phyloP scores from a whole-genome alignment of 2,329 filamentous ascomycete genomes.

The Intubia oerlemansii region DNA sequence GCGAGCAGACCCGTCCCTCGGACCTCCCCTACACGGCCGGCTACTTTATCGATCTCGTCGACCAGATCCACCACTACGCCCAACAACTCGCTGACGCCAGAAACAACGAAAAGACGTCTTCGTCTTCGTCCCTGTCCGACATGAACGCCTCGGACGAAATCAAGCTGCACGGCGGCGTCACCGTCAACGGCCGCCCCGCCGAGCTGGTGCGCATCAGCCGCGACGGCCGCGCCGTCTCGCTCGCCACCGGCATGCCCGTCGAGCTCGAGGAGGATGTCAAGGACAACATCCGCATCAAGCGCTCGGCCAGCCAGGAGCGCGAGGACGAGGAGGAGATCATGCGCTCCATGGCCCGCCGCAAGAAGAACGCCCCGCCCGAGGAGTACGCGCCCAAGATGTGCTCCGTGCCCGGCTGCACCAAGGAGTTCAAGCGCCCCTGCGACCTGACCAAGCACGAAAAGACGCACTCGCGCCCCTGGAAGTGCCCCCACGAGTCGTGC shows the following conservation, averaged over 20 bases:
- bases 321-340: slow-evolving; percentile 65
- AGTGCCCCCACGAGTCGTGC: slow-evolving; percentile 65
- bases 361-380: slow-evolving; percentile 77
- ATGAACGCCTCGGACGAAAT: slow-evolving; percentile 38
- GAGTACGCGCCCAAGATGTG: slow-evolving; percentile 65
- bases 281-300: slow-evolving; percentile 34
- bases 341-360: slow-evolving; percentile 86
- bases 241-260: slow-evolving; percentile 47
- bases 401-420: slow-evolving; percentile 54
- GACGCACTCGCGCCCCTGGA: slow-evolving; percentile 91
- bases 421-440: slow-evolving; percentile 91
- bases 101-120: slow-evolving; percentile 14
- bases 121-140: too few relatives aligned
- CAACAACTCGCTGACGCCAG: slow-evolving; percentile 60
- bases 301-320: slow-evolving; percentile 44
- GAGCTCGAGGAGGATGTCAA: slow-evolving; percentile 29
- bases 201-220: slow-evolving; percentile 69
- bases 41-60: slow-evolving; percentile 90
- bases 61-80: slow-evolving; percentile 82
- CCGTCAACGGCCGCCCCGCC: slow-evolving; percentile 60
- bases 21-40: slow-evolving; percentile 88
- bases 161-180: slow-evolving; percentile 60
- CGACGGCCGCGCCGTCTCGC: slow-evolving; percentile 58
- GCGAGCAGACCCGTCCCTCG: slow-evolving; percentile 62
- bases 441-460: slow-evolving; percentile 97